Base-by-base conservation (phyloP, 108 stramenopile genomes). In the Nitzschia sp. region DNA sequence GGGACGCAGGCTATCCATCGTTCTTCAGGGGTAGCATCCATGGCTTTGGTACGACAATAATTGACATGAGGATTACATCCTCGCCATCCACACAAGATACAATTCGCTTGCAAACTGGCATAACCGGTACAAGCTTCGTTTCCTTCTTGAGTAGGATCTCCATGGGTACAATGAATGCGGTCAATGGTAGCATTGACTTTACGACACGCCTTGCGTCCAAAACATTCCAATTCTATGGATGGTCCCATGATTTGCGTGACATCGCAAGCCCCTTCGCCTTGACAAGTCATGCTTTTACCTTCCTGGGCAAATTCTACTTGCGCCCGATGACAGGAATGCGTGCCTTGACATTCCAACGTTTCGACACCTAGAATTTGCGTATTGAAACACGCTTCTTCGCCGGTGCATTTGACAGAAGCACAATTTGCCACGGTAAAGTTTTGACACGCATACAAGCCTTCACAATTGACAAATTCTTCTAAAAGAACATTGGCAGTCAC, bases 211-310 rank as follows among this genome's bases (percentile, higher is more conserved):
- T 29, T 58, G 57, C 57, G 57, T 29, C 57, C 57, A 58, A 29
- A 29, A 18, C 57, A 58, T 30, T 58, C 57, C 57, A 58, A 58
- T 24, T 58, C 9, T 26, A 30, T 2, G 5, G 27, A 3, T 3
- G 57, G 23, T 4, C 27, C 57, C 3, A 2, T 4, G 23, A 58
- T 58, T 30, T 58, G 8, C 8, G 57, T 18, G 6, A 58, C 57
- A 58, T 58, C 28, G 24, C 57, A 58, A 29, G 57, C 57, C 17
- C 57, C 57, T 58, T 58, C 57, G 4, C 57, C 57, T 26, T 29
- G 24, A 58, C 57, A 58, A 25, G 24, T 58, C 27, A 58, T 58
- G 11, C 6, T 29, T 58, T 58, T 26, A 9, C 11, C 57, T 24
- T 30, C 9, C 28, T 26, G 13, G 17, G 57, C 28, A 58, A 58